Percentiles rank a stretch among this genome's conserved stretches.
Conservation (phyloP, 805 yeast species). For the Pichia ethanolica region DNA sequence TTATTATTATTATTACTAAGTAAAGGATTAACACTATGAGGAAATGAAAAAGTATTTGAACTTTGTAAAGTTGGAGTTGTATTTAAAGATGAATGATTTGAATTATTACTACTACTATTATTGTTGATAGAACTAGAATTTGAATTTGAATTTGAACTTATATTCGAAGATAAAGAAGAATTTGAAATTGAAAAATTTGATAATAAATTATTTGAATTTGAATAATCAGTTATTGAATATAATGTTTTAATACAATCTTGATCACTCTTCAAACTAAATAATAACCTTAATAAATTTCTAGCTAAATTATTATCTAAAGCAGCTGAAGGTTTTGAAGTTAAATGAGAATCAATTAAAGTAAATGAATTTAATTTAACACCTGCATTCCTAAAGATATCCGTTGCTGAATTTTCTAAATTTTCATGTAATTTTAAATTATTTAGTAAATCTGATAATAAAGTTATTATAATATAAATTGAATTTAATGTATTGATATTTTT, state of each 20-base stretch:
- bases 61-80: too few species aligned
- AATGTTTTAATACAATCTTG: conserved; percentile 1
- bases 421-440: conserved; percentile 1
- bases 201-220: not conserved
- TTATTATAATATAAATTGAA: conserved; percentile 4
- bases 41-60: too few species aligned
- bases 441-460: conserved; percentile 17
- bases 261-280: conserved; percentile 5
- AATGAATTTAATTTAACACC: conserved; percentile 3
- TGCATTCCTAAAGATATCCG: not conserved
- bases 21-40: too few species aligned
- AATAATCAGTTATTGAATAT: conserved; percentile 1
- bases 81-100: not conserved
- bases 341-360: not conserved
- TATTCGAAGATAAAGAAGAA: not conserved
- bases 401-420: not conserved
- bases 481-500: conserved; percentile 17
- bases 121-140: not conserved
- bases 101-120: not conserved
- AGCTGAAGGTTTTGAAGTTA: not conserved
- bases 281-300: not conserved
- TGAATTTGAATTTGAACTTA: not conserved
- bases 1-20: too few species aligned
- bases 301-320: not conserved
- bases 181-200: not conserved